These are phyloP conservation scores for Apiospora phragmitis DNA, from an alignment of 2,329 filamentous ascomycete genomes.

Conservation along the genomic window DNA sequence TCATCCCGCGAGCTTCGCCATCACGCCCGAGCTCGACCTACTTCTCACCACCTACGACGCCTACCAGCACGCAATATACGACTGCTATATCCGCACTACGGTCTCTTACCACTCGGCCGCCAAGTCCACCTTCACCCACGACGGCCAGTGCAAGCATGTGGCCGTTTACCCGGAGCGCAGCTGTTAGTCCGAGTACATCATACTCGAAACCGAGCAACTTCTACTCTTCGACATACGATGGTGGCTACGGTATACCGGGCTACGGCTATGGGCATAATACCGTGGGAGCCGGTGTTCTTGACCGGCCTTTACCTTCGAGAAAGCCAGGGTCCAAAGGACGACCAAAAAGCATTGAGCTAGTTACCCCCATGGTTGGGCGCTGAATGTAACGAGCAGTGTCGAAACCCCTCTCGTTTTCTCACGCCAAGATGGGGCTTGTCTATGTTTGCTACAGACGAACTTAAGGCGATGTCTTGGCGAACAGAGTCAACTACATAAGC, in stretches of 20 bases:
- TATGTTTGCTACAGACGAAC: not conserved
- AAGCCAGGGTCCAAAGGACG: slow-evolving; percentile 55
- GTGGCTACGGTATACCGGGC: slow-evolving; percentile 38
- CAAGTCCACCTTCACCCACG: slow-evolving; percentile 56
- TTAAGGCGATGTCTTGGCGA: not conserved
- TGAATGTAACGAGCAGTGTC: slow-evolving; percentile 28
- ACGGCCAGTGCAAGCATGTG: slow-evolving; percentile 47
- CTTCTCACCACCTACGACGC: slow-evolving; percentile 55
- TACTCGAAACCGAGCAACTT: slow-evolving; percentile 45
- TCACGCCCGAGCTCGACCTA: slow-evolving; percentile 59
- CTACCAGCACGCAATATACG: slow-evolving; percentile 45
- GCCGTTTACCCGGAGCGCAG: slow-evolving; percentile 54
- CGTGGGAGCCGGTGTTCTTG: slow-evolving; percentile 37
- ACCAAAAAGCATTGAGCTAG: slow-evolving; percentile 64
- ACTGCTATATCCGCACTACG: slow-evolving; percentile 57
- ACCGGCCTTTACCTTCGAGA: slow-evolving; percentile 58
- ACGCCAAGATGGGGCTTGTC: not conserved
- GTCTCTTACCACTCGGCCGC: slow-evolving; percentile 53
- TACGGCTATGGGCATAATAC: slow-evolving; percentile 40
- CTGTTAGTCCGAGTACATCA: slow-evolving; percentile 54
- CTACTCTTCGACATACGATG: slow-evolving; percentile 56
- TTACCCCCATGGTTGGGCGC: slow-evolving; percentile 58
- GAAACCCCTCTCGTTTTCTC: not conserved
- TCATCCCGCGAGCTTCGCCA: slow-evolving; percentile 63
- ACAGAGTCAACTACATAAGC: not conserved